Evolutionary conservation across 1,139 yeast genomes (phyloP).

Genomic region (Pichia sp.): DNA sequence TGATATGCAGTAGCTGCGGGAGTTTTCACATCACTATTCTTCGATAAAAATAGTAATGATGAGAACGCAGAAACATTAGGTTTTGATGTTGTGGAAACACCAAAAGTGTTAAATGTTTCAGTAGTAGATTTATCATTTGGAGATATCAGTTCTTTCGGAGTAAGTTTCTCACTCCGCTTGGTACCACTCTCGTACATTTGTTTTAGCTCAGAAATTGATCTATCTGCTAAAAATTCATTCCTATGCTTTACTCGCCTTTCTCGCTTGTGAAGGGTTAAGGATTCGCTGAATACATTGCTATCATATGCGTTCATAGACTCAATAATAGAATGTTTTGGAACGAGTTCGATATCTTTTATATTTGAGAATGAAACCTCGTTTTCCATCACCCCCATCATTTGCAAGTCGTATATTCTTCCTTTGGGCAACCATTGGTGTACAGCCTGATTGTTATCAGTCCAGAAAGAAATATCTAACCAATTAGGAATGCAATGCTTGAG

Average conservation of each 20-base stretch:
- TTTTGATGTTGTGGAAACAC: constrained; percentile 28
- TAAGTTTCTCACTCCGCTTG: constrained; percentile 13
- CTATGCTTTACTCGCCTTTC: neutral
- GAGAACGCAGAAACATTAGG: constrained; percentile 30
- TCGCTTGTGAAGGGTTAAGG: neutral
- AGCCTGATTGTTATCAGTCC: constrained; percentile 50
- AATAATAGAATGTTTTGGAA: constrained; percentile 27
- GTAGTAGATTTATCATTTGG: constrained; percentile 22
- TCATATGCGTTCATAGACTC: constrained; percentile 60
- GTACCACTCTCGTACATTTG: neutral
- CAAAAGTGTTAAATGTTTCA: constrained; percentile 26
- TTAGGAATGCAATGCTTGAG: constrained; percentile 79
- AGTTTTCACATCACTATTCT: constrained; percentile 17
- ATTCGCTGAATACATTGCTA: constrained; percentile 35
- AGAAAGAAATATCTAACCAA: constrained; percentile 91
- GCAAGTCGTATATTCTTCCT: constrained; percentile 88
- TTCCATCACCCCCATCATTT: constrained; percentile 98
- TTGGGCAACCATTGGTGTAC: constrained; percentile 79
- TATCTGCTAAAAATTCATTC: neutral
- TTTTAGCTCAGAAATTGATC: neutral
- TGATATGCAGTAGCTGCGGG: constrained; percentile 22
- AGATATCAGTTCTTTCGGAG: constrained; percentile 20
- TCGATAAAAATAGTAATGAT: constrained; percentile 24
- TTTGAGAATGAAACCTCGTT: constrained; percentile 66
- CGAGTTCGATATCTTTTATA: constrained; percentile 43